These are phyloP conservation scores for Exophiala spinifera DNA, from an alignment of 2,329 filamentous ascomycete species.

Conservation along the genomic window DNA sequence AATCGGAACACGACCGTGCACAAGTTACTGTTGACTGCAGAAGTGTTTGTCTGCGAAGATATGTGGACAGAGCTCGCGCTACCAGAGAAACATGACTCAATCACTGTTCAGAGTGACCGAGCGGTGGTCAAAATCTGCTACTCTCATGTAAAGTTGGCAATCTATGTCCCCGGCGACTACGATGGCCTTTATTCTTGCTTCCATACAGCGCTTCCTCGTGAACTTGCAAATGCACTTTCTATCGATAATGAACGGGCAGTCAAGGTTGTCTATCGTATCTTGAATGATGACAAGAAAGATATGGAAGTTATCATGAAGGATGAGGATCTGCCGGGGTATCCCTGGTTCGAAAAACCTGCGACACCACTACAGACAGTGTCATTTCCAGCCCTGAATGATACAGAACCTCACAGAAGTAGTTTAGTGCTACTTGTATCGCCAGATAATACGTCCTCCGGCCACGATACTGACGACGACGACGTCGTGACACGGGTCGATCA, in stretches of 20 bases:
- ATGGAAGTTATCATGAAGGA: slow-evolving; percentile 15
- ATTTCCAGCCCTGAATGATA: background rate
- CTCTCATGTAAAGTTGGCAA: slow-evolving; percentile 3
- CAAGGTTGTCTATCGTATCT: slow-evolving; percentile 20
- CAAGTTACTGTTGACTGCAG: slow-evolving; percentile 3
- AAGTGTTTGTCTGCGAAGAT: slow-evolving; percentile 18
- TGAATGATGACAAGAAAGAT: slow-evolving; percentile 12
- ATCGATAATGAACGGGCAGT: slow-evolving; percentile 5
- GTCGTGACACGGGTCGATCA: background rate
- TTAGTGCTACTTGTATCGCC: background rate
- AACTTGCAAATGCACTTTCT: slow-evolving; percentile 6
- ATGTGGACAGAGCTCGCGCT: slow-evolving; percentile 17
- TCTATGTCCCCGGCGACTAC: slow-evolving; percentile 13
- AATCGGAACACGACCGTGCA: slow-evolving; percentile 13
- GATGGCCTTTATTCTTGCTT: slow-evolving; percentile 19
- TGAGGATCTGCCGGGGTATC: slow-evolving; percentile 13
- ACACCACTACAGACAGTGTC: slow-evolving; percentile 3
- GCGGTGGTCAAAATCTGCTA: slow-evolving; percentile 6
- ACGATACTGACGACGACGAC: background rate
- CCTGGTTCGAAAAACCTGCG: slow-evolving; percentile 15
- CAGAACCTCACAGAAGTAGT: slow-evolving; percentile 1
- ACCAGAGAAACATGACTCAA: background rate
- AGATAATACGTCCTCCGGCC: background rate
- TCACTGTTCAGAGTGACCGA: slow-evolving; percentile 7
- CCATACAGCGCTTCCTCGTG: slow-evolving; percentile 15